These are phyloP conservation scores for Quercus alba DNA, from an alignment of 306 rosid species.

Conservation along the genomic window DNA sequence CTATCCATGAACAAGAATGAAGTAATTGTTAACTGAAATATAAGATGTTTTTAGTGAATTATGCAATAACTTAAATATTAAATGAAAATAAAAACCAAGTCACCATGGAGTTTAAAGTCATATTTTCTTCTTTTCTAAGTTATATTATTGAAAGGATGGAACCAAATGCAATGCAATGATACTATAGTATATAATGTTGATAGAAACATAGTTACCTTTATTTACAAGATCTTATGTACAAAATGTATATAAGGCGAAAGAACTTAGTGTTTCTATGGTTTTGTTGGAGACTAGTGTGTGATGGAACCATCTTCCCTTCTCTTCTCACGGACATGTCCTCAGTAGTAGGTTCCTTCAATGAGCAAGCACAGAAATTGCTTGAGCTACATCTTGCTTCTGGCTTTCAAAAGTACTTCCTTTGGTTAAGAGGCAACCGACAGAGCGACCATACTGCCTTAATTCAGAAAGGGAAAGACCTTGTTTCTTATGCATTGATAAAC, in stretches of 20 bases:
- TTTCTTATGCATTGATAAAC: constrained; percentile 78
- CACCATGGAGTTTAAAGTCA: too few species aligned
- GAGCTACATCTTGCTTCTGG: constrained; percentile 86
- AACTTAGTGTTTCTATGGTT: neutral
- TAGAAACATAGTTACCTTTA: neutral
- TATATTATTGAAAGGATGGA: too few species aligned
- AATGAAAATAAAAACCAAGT: too few species aligned
- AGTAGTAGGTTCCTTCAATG: constrained; percentile 70
- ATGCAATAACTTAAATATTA: too few species aligned
- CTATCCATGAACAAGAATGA: too few species aligned
- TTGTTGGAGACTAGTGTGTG: constrained; percentile 55
- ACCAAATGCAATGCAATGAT: too few species aligned
- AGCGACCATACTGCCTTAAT: constrained; percentile 45
- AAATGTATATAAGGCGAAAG: neutral
- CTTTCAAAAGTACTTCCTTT: constrained; percentile 58
- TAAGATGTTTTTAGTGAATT: too few species aligned
- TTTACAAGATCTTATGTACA: too few species aligned
- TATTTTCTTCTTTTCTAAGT: too few species aligned
- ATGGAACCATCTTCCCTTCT: constrained; percentile 90
- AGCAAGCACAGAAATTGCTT: constrained; percentile 83
- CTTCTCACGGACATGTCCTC: constrained; percentile 86
- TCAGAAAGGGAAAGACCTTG: constrained; percentile 87
- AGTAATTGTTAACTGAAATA: too few species aligned
- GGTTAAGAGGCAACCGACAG: constrained; percentile 60
- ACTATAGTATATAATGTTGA: neutral